Conservation (phyloP, 345 rosid species). For the Noccaea caerulescens region DNA sequence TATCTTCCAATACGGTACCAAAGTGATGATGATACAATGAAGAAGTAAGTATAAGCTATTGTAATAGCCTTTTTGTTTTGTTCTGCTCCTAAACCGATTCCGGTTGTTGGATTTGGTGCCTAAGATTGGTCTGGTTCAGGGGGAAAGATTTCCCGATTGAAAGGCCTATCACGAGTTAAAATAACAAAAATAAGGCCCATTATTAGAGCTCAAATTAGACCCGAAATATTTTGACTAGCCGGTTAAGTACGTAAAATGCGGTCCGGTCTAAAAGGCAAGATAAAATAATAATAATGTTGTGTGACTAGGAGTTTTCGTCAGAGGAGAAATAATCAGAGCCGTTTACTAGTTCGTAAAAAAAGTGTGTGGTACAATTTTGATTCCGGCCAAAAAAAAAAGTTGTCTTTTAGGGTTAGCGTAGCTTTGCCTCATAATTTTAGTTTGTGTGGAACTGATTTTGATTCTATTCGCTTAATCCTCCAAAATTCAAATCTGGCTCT, state of each 20-base stretch:
- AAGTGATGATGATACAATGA: background rate
- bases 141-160: background rate
- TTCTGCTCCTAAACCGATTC: constrained; percentile 24
- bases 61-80: background rate
- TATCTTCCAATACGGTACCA: background rate
- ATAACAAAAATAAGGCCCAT: constrained; percentile 7
- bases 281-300: background rate
- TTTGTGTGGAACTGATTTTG: constrained; percentile 10
- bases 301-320: constrained; percentile 30
- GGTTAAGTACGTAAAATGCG: constrained; percentile 3
- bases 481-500: constrained; percentile 19
- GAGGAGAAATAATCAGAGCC: constrained; percentile 39
- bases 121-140: background rate
- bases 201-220: background rate
- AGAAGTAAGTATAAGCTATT: background rate
- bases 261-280: background rate
- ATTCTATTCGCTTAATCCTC: constrained; percentile 9
- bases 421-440: constrained; percentile 34
- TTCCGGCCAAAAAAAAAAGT: constrained; percentile 37
- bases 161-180: constrained; percentile 1
- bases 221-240: background rate
- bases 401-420: constrained; percentile 44
- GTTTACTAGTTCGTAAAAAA: constrained; percentile 27
- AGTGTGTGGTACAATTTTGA: constrained; percentile 36
- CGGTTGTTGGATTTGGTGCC: constrained; percentile 13